Evolutionary conservation across 208 protist genomes (phyloP), one percentile per base, ranked within the genome.

Genomic region (Acanthamoeba lenticulata): DNA sequence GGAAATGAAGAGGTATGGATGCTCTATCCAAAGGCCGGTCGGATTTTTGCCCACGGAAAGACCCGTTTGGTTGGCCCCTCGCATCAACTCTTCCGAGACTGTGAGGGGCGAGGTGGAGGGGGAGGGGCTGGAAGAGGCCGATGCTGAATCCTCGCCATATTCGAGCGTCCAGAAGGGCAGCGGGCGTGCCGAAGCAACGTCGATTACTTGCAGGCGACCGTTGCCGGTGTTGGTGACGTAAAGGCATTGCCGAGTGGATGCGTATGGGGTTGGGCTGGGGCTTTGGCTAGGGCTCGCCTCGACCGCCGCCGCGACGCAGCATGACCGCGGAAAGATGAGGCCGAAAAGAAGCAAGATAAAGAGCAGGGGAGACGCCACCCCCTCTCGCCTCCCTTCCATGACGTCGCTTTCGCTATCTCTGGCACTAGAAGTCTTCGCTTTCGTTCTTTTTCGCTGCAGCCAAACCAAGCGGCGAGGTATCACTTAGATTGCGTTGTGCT

Each of bases 181-280:
- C 2, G 19, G 69, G 0, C 40, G 34, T 3, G 69, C 69, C 17
- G 69, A 45, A 6, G 40, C 69, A 11, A 81, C 69, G 38, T 81
- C 69, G n/a, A 81, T 81, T 7, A 81, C 40, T 36, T 81, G 69
- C 40, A 81, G 38, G 17, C 69, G 69, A 4, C 69, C 69, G 40
- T 81, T 81, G 69, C 69, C 69, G 13, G 38, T 81, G 69, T 81
- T 81, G 38, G 69, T 81, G 38, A 81, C 69, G 69, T 81, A 81
- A 36, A 81, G 69, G 36, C 69, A 81, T 36, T 81, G 69, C 60
- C 27, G n/a, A n/a, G n/a, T n/a, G n/a, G n/a, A n/a, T n/a, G n/a
- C n/a, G n/a, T 57, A 11, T 57, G 49, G 19, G 15, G 45, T 24
- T 57, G 49, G 19, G 19, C 55, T 62, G 6, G 27, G 5, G 0